These are phyloP conservation scores for Sporothrix inflata DNA, from an alignment of 2,329 filamentous ascomycete genomes.

Conservation along the genomic window DNA sequence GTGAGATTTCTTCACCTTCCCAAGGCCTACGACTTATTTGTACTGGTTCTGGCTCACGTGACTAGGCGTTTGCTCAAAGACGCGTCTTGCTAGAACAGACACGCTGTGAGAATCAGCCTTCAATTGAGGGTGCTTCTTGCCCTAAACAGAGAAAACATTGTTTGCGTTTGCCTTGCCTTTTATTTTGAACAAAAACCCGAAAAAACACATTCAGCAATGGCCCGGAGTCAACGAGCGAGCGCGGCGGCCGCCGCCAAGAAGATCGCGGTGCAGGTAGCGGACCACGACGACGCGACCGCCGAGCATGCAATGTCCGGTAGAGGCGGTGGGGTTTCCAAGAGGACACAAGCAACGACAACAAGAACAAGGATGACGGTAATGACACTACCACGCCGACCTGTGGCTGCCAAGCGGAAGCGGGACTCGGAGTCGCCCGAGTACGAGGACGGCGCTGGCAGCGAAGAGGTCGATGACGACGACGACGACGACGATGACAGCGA, in stretches of 20 bases:
- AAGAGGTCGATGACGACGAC: neutral
- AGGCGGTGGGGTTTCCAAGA: neutral
- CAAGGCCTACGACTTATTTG: no score
- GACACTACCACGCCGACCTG: neutral
- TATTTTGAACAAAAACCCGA: no score
- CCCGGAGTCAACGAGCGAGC: slow-evolving; percentile 27
- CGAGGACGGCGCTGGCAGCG: neutral
- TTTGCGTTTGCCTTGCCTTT: no score
- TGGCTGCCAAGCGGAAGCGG: slow-evolving; percentile 14
- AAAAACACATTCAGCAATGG: slow-evolving; percentile 14
- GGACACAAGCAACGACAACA: neutral
- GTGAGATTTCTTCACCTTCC: neutral
- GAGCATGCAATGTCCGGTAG: no score
- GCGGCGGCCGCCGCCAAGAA: slow-evolving; percentile 29
- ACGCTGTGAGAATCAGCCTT: no score
- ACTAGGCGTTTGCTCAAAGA: slow-evolving; percentile 17
- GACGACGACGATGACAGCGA: neutral
- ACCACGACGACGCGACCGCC: neutral
- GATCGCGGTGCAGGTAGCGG: slow-evolving; percentile 23
- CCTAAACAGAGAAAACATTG: no score
- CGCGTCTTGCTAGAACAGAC: slow-evolving; percentile 23
- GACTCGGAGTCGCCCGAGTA: slow-evolving; percentile 7
- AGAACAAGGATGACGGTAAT: no score
- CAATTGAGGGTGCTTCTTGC: no score
- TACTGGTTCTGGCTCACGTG: slow-evolving; percentile 11